Evolutionary conservation across 305 asterid species (phyloP).

Genomic region (Rubia tinctorum): DNA sequence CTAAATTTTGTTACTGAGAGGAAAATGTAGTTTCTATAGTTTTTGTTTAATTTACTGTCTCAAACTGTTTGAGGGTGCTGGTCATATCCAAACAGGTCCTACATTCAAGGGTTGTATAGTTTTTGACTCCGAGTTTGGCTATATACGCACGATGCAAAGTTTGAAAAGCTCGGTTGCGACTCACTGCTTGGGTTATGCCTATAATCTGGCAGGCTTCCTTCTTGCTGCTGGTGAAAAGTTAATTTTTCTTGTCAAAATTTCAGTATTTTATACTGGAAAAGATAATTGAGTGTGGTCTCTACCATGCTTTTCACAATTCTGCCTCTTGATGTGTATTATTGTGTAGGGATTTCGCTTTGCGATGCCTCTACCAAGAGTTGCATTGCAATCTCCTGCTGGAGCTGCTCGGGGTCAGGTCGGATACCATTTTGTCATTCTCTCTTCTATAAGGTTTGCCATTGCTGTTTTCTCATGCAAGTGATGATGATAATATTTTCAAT

Average conservation of each 20-base stretch:
- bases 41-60: too few species aligned
- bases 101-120: too few species aligned
- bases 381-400: slow-evolving; percentile 88
- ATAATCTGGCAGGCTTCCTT: slow-evolving; percentile 76
- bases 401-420: slow-evolving; percentile 97
- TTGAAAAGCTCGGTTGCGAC: slow-evolving; percentile 83
- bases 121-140: slow-evolving; percentile 94
- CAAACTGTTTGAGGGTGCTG: too few species aligned
- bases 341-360: slow-evolving; percentile 72
- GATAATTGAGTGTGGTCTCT: background rate
- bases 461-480: slow-evolving; percentile 9
- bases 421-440: background rate
- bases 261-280: background rate
- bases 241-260: slow-evolving; percentile 15
- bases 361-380: slow-evolving; percentile 77
- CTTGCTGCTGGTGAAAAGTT: slow-evolving; percentile 99
- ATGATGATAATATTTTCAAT: slow-evolving; percentile 18
- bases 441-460: slow-evolving; percentile 6
- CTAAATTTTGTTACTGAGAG: slow-evolving; percentile 1
- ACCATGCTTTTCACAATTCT: background rate
- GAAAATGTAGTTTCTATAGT: background rate
- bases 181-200: slow-evolving; percentile 77
- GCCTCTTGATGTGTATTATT: slow-evolving; percentile 7
- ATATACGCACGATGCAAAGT: slow-evolving; percentile 94
- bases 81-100: too few species aligned